A percentile compares a stretch with the other conserved stretches of the same genome.
Evolutionary conservation across 768 basidiomycete genomes (phyloP).

Genomic region (Porphyrellus cyaneotinctus): DNA sequence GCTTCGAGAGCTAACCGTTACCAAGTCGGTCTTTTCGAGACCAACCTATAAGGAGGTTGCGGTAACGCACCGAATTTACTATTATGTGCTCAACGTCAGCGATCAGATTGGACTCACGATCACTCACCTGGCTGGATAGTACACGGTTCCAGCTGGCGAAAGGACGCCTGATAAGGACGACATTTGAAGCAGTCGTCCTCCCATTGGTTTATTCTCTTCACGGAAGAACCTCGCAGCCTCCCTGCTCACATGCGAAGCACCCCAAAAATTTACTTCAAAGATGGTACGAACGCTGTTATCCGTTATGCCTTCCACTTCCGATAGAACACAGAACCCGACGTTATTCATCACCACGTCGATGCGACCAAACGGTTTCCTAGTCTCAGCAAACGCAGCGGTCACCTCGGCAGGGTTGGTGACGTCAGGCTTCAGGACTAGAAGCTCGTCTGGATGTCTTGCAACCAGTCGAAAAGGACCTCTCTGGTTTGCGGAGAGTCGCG

Average conservation of each 20-base stretch:
- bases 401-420: constrained; percentile 25
- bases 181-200: constrained; percentile 37
- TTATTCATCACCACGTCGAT: constrained; percentile 18
- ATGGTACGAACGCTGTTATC: constrained; percentile 32
- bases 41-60: background rate
- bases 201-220: constrained; percentile 28
- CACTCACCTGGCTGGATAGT: constrained; percentile 23
- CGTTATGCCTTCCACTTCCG: constrained; percentile 27
- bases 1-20: constrained; percentile 11
- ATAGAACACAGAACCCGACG: background rate
- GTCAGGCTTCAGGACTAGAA: constrained; percentile 40
- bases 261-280: constrained; percentile 47
- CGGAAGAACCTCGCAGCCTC: constrained; percentile 27
- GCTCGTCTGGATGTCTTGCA: constrained; percentile 21
- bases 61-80: constrained; percentile 15
- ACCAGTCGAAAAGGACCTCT: constrained; percentile 26
- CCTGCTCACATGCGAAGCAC: constrained; percentile 36
- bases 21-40: background rate
- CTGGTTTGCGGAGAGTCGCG: constrained; percentile 41
- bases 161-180: constrained; percentile 22
- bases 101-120: background rate
- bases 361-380: constrained; percentile 17
- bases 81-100: background rate
- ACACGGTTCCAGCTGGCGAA: constrained; percentile 3
- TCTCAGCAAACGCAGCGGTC: background rate